Evolutionary conservation across 306 rosid genomes (phyloP).

Genomic region (Lathyrus tuberosus): DNA sequence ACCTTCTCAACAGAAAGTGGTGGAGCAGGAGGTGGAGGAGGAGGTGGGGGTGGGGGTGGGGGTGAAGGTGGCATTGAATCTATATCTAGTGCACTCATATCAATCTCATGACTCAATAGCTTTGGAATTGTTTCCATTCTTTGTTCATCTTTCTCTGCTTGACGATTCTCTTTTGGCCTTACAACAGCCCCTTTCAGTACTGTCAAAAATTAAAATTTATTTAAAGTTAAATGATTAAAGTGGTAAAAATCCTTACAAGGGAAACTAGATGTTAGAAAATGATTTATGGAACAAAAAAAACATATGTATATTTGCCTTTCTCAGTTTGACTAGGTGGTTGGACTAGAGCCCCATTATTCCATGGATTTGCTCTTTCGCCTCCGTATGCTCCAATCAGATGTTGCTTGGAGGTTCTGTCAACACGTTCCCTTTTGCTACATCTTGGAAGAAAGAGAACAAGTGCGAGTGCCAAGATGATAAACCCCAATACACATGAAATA

Average conservation of each 20-base stretch:
- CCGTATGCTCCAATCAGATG: constrained; percentile 68
- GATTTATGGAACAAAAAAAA: constrained; percentile 28
- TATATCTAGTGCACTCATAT: constrained; percentile 51
- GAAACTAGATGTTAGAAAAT: constrained; percentile 26
- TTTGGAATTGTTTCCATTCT: constrained; percentile 54
- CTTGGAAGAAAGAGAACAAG: constrained; percentile 64
- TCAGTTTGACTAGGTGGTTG: constrained; percentile 57
- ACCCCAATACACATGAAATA: constrained; percentile 55
- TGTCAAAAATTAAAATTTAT: constrained; percentile 22
- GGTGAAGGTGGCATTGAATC: constrained; percentile 62
- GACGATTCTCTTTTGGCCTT: constrained; percentile 57
- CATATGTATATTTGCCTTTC: constrained; percentile 55
- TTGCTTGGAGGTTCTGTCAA: constrained; percentile 56
- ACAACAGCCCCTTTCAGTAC: constrained; percentile 58
- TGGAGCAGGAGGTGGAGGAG: constrained; percentile 45
- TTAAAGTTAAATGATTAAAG: constrained; percentile 16
- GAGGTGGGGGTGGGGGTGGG: constrained; percentile 59
- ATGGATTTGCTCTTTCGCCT: constrained; percentile 60
- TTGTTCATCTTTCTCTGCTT: constrained; percentile 51
- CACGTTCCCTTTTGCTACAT: constrained; percentile 56
- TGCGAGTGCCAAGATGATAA: constrained; percentile 60
- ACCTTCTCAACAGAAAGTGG: constrained; percentile 54
- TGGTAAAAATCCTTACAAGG: constrained; percentile 1
- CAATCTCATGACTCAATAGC: constrained; percentile 54
- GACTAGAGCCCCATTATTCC: constrained; percentile 49